Evolutionary conservation across 2,329 filamentous ascomycete species (phyloP), one percentile per base, ranked within the genome.

Genomic region (Fusarium mexicanum): DNA sequence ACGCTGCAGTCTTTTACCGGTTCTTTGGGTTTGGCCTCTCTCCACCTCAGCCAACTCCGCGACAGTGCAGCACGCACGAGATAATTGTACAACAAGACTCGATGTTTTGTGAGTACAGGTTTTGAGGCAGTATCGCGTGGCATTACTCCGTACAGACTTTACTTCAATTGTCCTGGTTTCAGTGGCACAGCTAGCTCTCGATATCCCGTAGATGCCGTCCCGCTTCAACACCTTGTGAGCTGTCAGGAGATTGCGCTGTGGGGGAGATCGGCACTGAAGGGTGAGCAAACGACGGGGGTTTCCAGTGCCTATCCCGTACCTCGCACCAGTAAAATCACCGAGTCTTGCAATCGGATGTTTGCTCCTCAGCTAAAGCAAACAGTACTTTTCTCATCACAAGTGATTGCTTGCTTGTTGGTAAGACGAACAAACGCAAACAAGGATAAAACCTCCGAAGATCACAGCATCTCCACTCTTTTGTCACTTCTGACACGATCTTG

Each of bases 231-330:
- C 48, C 61, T 60, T 74, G 61, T 62, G 72, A 65, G 47, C 61
- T 60, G 22, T 33, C 66, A 68, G 67, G 73, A 75, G 62, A 75
- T 75, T 75, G 18, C 70, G 13, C 22, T 71, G 73, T 73, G 73
- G 58, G 61, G 54, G 41, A 68, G 73, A 76, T 76, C 73, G 38
- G 48, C 72, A 67, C 40, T 70, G 35, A 35, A 35, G 33, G 33
- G 33, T 7, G 33, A 35, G 33, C 8, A 35, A 47, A n/a, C 6
- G 20, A 22, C 33, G 24, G 69, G 69, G 24, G 29, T 22, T 35
- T 55, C 24, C 17, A 20, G 55, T 24, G 22, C 33, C 14, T 35
- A 16, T 51, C 50, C 64, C 67, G 54, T 41, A 48, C 18, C 24
- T 41, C 17, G 29, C 67, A 29, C 35, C 29, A 47, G 43, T 46